Evolutionary conservation across 441 rosid species (phyloP).

Genomic region (Eutrema salsugineum): DNA sequence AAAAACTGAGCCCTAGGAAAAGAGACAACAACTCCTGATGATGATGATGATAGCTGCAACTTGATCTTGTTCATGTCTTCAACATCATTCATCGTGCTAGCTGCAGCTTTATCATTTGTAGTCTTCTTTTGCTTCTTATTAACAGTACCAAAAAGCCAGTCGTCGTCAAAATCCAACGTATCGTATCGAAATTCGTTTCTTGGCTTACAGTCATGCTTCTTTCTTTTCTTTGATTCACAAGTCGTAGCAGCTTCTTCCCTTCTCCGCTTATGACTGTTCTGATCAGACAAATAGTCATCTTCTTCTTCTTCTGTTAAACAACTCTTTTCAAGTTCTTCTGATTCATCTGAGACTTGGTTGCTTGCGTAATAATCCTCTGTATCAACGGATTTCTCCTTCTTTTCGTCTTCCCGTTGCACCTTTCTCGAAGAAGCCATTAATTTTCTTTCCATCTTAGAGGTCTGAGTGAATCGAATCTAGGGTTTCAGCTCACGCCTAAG

Average conservation of each 20-base stretch:
- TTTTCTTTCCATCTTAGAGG: constrained; percentile 47
- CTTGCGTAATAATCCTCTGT: neutral
- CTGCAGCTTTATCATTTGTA: neutral
- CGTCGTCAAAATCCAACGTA: neutral
- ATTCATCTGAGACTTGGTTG: constrained; percentile 16
- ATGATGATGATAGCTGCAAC: neutral
- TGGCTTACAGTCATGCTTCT: no score
- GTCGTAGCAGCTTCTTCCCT: constrained; percentile 30
- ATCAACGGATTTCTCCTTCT: neutral
- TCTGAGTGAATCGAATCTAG: neutral
- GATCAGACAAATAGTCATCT: constrained; percentile 34
- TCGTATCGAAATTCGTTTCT: neutral
- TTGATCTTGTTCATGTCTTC: neutral
- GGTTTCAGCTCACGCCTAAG: neutral
- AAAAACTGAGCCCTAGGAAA: constrained; percentile 37
- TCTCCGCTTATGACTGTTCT: constrained; percentile 42
- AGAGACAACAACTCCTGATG: neutral
- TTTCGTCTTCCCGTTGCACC: constrained; percentile 3
- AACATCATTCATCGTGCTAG: neutral
- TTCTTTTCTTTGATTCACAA: no score
- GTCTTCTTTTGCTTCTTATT: neutral
- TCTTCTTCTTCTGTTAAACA: constrained; percentile 60
- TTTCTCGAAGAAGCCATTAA: constrained; percentile 2
- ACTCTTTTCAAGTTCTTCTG: constrained; percentile 41
- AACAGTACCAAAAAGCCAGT: neutral